These are phyloP conservation scores for Chiua sp. DNA, from an alignment of 1,284 basidiomycete genomes.

Conservation along the genomic window DNA sequence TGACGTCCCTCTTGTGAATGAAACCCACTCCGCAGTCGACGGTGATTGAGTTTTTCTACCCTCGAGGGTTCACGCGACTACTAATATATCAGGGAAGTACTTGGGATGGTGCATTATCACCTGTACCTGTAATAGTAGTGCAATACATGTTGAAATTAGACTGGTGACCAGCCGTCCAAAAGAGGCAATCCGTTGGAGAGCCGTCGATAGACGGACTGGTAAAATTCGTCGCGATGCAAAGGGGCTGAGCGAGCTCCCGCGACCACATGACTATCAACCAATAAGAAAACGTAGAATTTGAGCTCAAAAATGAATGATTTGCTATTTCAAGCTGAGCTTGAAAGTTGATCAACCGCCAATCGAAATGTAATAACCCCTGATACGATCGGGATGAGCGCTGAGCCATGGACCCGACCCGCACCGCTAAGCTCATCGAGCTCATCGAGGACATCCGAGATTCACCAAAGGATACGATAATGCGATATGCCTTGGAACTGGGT, in stretches of 20 bases:
- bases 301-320: not conserved
- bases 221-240: too few relatives aligned
- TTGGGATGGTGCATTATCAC: slow-evolving; percentile 86
- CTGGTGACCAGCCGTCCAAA: too few relatives aligned
- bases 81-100: slow-evolving; percentile 77
- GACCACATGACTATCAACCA: not conserved
- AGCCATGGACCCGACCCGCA: not conserved
- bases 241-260: not conserved
- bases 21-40: slow-evolving; percentile 73
- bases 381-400: too few relatives aligned
- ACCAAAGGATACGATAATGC: not conserved
- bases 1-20: slow-evolving; percentile 89
- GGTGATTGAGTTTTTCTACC: slow-evolving; percentile 91
- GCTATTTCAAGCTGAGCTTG: not conserved
- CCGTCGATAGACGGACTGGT: too few relatives aligned
- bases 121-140: too few relatives aligned
- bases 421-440: not conserved
- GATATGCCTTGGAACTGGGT: not conserved
- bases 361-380: not conserved
- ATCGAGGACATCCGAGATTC: not conserved
- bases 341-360: not conserved
- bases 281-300: not conserved
- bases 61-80: slow-evolving; percentile 88
- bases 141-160: too few relatives aligned
- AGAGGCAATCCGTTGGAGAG: too few relatives aligned